Conservation (phyloP, 768 basidiomycete genomes). For the Gautieria morchelliformis region DNA sequence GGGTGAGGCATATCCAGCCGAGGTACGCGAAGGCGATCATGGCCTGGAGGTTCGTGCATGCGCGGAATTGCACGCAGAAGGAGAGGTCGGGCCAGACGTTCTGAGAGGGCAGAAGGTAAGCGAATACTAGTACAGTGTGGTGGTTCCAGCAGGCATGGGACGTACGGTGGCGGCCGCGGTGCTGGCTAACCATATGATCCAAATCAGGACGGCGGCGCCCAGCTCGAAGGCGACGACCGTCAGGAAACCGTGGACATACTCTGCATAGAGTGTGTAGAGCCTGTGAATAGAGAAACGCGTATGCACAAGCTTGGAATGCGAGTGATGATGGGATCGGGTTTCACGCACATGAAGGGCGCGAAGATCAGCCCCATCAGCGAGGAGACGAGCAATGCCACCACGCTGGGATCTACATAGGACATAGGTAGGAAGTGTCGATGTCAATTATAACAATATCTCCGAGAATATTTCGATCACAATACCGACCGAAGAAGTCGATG, state of each 20-base stretch:
- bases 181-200: constrained; percentile 23
- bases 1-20: constrained; percentile 18
- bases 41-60: constrained; percentile 21
- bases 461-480: background rate
- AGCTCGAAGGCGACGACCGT: constrained; percentile 14
- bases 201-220: constrained; percentile 14
- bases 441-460: background rate
- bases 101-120: constrained; percentile 9
- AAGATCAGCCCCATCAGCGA: constrained; percentile 15
- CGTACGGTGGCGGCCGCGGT: constrained; percentile 18
- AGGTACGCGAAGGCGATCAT: constrained; percentile 25
- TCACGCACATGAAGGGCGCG: constrained; percentile 17
- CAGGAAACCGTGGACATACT: constrained; percentile 2
- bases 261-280: constrained; percentile 3
- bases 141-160: background rate
- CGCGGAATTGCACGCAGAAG: constrained; percentile 17
- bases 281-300: background rate
- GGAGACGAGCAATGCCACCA: constrained; percentile 20
- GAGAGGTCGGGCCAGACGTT: constrained; percentile 20
- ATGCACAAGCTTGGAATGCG: background rate
- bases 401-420: constrained; percentile 17
- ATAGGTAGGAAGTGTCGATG: too few relatives aligned
- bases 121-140: background rate
- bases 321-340: background rate
- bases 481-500: constrained; percentile 18